Evolutionary conservation across 2,329 filamentous ascomycete genomes (phyloP).

Genomic region (Paecilomyces sp.): DNA sequence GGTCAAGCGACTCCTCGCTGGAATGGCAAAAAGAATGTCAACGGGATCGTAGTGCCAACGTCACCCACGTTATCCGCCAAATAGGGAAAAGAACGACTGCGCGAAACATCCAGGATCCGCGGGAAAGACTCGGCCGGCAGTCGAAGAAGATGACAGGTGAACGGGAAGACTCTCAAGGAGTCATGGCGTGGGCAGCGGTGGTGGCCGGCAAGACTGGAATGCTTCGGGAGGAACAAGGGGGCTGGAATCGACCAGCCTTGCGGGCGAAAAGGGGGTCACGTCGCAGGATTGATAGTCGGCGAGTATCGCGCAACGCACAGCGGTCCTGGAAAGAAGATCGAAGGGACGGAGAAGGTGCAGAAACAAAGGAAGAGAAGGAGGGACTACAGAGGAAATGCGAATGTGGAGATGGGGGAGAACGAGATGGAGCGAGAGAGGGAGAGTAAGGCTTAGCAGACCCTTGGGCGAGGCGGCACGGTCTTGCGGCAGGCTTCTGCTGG

Average conservation of each 20-base stretch:
- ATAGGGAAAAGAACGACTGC: conserved; percentile 2
- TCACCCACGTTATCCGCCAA: neutral
- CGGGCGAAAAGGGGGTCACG: neutral
- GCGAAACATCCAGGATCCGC: conserved; percentile 12
- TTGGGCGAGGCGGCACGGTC: neutral
- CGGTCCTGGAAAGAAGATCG: conserved; percentile 1
- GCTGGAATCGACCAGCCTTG: neutral
- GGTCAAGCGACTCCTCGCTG: neutral
- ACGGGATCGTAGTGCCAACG: neutral
- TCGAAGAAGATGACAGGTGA: conserved; percentile 8
- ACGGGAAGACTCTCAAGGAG: conserved; percentile 11
- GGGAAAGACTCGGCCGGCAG: conserved; percentile 3
- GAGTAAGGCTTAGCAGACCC: neutral
- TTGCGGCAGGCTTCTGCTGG: conserved; percentile 6
- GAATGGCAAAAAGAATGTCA: neutral
- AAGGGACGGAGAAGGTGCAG: conserved; percentile 3
- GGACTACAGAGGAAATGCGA: conserved; percentile 6
- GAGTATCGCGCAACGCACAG: neutral
- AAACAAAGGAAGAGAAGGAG: conserved; percentile 6
- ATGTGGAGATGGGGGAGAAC: conserved; percentile 1
- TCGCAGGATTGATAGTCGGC: neutral
- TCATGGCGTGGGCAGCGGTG: conserved; percentile 13
- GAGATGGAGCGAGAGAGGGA: conserved; percentile 4
- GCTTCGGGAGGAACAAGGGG: neutral
- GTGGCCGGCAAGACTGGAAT: conserved; percentile 5